Evolutionary conservation across 129 eudicot species (phyloP), one percentile per base, ranked within the genome.

Genomic region (Centella asiatica): DNA sequence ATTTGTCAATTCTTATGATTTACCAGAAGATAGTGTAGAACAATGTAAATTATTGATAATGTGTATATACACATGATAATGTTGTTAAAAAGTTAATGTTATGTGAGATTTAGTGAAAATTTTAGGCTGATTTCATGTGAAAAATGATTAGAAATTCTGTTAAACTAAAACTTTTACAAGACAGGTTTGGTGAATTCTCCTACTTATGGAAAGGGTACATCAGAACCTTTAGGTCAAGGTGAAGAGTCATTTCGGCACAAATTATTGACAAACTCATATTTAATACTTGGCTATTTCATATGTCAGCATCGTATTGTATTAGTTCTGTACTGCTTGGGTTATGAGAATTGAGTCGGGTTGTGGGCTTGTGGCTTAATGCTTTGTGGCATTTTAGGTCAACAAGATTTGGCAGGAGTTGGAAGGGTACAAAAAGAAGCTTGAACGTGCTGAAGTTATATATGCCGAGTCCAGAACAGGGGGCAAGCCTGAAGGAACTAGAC

Each of bases 351-450:
- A 54, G 23, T 5, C 23, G 31, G 31, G 40, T 25, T n/a, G 25
- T 39, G 11, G 19, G 2, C 39, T 44, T n/a, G 19, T 47, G 4
- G 24, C 47, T 46, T 71, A 40, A 37, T 63, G 8, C 32, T n/a
- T 15, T 64, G 64, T 45, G 11, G 14, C 57, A 15, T 28, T 11
- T 32, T 70, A 83, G 90, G 92, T 76, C 66, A 72, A 69, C 78
- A 76, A 92, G 74, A 84, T 82, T 17, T 83, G 81, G 44, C 88
- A 76, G 34, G 90, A 92, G 76, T 65, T 92, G 33, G 81, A 71
- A 70, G 90, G 79, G 17, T 79, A 75, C 78, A 82, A 58, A 53
- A 92, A 87, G 74, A 87, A 92, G 78, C 84, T 92, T 20, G 61
- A 51, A 11, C 85, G 82, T 4, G 82, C 99, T 6, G 95, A 87